These are phyloP conservation scores for Penicillium janthinellum DNA, from an alignment of 2,329 filamentous ascomycete genomes.

Conservation along the genomic window DNA sequence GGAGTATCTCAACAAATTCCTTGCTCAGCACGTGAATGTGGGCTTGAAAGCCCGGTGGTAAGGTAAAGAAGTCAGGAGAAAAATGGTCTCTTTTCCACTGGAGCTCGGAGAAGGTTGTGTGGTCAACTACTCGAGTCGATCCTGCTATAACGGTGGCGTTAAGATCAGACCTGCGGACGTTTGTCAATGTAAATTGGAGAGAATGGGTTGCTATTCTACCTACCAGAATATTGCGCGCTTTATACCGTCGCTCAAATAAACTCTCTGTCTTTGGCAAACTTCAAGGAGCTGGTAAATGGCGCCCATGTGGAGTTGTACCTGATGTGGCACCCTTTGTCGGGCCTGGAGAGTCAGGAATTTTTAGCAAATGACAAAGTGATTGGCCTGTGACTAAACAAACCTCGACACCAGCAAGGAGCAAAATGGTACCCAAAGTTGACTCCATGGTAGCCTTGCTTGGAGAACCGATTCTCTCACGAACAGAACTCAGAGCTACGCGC, in stretches of 20 bases:
- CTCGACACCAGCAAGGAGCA: slow-evolving; percentile 48
- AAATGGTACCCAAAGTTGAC: slow-evolving; percentile 46
- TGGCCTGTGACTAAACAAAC: slow-evolving; percentile 28
- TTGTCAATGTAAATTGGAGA: not conserved
- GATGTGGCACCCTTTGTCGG: slow-evolving; percentile 37
- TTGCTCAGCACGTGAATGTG: slow-evolving; percentile 26
- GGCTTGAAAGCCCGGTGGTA: slow-evolving; percentile 41
- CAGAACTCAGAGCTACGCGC: slow-evolving; percentile 32
- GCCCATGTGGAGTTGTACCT: slow-evolving; percentile 48
- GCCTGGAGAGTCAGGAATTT: slow-evolving; percentile 31
- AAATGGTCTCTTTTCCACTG: slow-evolving; percentile 43
- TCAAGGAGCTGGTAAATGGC: slow-evolving; percentile 43
- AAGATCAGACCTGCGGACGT: slow-evolving; percentile 45
- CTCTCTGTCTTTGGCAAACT: slow-evolving; percentile 31
- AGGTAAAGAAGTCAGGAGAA: slow-evolving; percentile 27
- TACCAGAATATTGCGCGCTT: slow-evolving; percentile 53
- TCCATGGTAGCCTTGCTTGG: slow-evolving; percentile 33
- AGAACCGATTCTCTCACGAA: slow-evolving; percentile 40
- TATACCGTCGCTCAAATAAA: slow-evolving; percentile 42
- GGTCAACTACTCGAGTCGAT: slow-evolving; percentile 43
- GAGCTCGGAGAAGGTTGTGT: slow-evolving; percentile 48
- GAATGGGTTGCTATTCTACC: slow-evolving; percentile 3
- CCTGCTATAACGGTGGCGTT: slow-evolving; percentile 46
- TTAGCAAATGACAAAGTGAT: not conserved
- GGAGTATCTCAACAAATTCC: slow-evolving; percentile 41